Base-by-base conservation (phyloP, 306 rosid genomes). In the Cajanus cajan region DNA sequence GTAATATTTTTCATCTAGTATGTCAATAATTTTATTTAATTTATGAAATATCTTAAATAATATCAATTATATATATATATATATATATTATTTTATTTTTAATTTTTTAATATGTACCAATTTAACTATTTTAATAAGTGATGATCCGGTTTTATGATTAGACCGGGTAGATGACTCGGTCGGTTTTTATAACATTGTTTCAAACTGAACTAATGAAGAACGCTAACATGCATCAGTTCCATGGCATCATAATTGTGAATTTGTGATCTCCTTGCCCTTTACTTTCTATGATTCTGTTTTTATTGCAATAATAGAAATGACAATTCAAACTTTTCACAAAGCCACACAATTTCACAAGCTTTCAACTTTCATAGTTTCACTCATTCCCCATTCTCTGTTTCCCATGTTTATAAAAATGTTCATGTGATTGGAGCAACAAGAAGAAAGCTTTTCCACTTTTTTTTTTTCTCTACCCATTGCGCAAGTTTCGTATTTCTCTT, bases 271-370 rank as follows among this genome's bases (percentile, higher is more conserved):
- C 24, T 78, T 71, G 2, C 34, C 15, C 5, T 24, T 69, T 62
- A 34, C 74, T 79, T 66, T 58, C 21, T 16, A 13, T 33, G 66
- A n/a, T n/a, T n/a, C n/a, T n/a, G n/a, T n/a, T n/a, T n/a, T n/a
- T n/a, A n/a, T n/a, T n/a, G n/a, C n/a, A 64, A n/a, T 37, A 37
- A 36, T 9, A 37, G 5, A 4, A 16, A 22, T 33, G 31, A 2
- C 31, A 57, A 37, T n/a, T 34, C 28, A 54, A 16, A 19, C 41
- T 67, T 77, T 80, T 74, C 68, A 36, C 75, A 34, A 41, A 74
- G 4, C 55, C 11, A 10, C 25, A 8, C 18, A 37, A 39, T 50
- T 2, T 10, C 52, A 11, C 61, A 63, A 6, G 10, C 63, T 48
- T 48, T 71, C 16, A 6, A n/a, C n/a, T n/a, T 58, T 58, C 54